Percentiles rank a stretch among this genome's conserved stretches.
Evolutionary conservation across 306 rosid species (phyloP).

Genomic region (Fragaria iinumae): DNA sequence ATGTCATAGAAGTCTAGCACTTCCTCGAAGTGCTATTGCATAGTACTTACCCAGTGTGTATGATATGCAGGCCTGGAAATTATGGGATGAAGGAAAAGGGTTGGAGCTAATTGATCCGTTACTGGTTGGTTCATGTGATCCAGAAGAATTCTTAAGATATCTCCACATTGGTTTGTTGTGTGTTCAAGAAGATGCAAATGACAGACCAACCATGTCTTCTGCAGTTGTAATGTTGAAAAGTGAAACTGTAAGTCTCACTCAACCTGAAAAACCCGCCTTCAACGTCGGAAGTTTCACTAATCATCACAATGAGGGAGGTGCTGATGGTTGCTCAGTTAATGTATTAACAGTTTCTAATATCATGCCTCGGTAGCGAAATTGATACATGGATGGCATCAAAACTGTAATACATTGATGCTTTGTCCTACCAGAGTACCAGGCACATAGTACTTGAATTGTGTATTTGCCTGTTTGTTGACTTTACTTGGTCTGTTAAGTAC

Average conservation of each 20-base stretch:
- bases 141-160: slow-evolving; percentile 25
- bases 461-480: background rate
- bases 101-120: slow-evolving; percentile 27
- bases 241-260: slow-evolving; percentile 10
- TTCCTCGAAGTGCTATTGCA: background rate
- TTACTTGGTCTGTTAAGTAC: background rate
- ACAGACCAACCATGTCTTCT: slow-evolving; percentile 37
- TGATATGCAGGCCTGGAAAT: slow-evolving; percentile 45
- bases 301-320: background rate
- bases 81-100: slow-evolving; percentile 37
- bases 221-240: slow-evolving; percentile 30
- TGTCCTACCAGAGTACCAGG: background rate
- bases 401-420: background rate
- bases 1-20: background rate
- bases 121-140: slow-evolving; percentile 13
- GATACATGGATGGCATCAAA: background rate
- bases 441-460: background rate
- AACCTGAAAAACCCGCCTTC: slow-evolving; percentile 24
- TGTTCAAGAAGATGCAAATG: slow-evolving; percentile 31
- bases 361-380: background rate
- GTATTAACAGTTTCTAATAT: slow-evolving; percentile 17
- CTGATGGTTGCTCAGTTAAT: slow-evolving; percentile 6
- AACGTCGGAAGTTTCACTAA: background rate
- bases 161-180: slow-evolving; percentile 36
- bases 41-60: background rate